Evolutionary conservation across 106 monocot genomes (phyloP), one percentile per base, ranked within the genome.

Genomic region (Dendrobium chrysotoxum): DNA sequence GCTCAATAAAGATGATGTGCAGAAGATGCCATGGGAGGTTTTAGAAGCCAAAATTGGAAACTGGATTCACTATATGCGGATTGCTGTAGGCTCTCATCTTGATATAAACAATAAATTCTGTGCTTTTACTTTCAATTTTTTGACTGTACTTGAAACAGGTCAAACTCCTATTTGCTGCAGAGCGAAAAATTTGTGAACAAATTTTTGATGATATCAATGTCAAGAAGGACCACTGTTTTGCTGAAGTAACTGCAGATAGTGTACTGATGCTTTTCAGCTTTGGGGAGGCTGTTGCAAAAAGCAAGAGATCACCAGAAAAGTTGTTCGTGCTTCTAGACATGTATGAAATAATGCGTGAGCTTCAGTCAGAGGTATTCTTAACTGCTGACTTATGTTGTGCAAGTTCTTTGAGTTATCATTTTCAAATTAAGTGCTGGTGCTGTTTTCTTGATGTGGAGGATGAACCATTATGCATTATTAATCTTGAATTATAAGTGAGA

Each of bases 1-100:
- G 53, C 92, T 97, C 35, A 86, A 79, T n/a, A 98, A 94, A 84
- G 98, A 95, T 78, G 95, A 98, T 85, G 95, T 95, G 31, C 92
- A 98, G 73, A 98, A 88, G 85, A 92, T 94, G 98, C 91, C 87
- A 46, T 94, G 92, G 91, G 98, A 95, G 80, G 82, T 85, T 35
- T 84, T 98, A 65, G 95, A 98, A 86, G 87, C 95, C 72, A 98
- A 92, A 82, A 95, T 98, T 81, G 94, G 92, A 70, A 95, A 90
- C 73, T 98, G 95, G 98, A 98, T 98, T 81, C 95, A 98, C 67
- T 92, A 86, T 83, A 95, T 98, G 98, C 77, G 92, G 88, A 98
- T 98, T 78, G 91, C 95, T 71, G 98, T 98, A 84, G 85, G 87
- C 30, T 76, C 81, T 77, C 31, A 38, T 41, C 41, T 40, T 41